Evolutionary conservation across 768 basidiomycete genomes (phyloP).

Genomic region (Epithele typhae): DNA sequence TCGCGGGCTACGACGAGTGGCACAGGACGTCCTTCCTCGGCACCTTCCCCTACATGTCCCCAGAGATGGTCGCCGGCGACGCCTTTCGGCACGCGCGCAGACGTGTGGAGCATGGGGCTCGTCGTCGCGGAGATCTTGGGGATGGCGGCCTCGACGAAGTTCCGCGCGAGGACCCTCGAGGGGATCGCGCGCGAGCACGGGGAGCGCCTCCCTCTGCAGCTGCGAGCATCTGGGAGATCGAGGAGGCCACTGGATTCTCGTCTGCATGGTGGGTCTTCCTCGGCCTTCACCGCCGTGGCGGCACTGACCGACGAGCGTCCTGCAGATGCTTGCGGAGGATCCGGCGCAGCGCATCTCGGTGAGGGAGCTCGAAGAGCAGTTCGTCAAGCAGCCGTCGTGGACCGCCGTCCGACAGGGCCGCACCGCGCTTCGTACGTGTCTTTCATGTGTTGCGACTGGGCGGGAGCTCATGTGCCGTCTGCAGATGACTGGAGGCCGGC

Average conservation of each 20-base stretch:
- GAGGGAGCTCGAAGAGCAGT: background rate
- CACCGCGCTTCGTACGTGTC: background rate
- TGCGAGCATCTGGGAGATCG: too few relatives aligned
- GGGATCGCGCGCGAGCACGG: background rate
- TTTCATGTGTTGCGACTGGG: background rate
- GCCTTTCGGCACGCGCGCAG: slow-evolving; percentile 39
- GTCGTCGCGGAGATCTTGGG: slow-evolving; percentile 41
- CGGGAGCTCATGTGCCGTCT: background rate
- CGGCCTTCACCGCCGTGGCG: too few relatives aligned
- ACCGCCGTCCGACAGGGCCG: background rate
- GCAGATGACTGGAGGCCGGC: too few relatives aligned
- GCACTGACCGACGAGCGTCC: too few relatives aligned
- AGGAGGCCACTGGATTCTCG: too few relatives aligned
- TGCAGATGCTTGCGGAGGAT: background rate
- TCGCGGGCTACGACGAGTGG: slow-evolving; percentile 2
- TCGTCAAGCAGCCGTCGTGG: background rate
- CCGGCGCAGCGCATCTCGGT: background rate
- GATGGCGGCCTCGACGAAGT: background rate
- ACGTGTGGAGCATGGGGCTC: slow-evolving; percentile 47
- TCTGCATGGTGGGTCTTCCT: too few relatives aligned
- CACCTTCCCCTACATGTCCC: slow-evolving; percentile 41
- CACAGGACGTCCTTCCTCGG: slow-evolving; percentile 19
- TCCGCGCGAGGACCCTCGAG: background rate
- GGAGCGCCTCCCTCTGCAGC: too few relatives aligned
- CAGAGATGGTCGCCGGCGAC: slow-evolving; percentile 38